phyloP scores from a whole-genome alignment of 495 filamentous ascomycete species.

The Penicillium diatomitis region DNA sequence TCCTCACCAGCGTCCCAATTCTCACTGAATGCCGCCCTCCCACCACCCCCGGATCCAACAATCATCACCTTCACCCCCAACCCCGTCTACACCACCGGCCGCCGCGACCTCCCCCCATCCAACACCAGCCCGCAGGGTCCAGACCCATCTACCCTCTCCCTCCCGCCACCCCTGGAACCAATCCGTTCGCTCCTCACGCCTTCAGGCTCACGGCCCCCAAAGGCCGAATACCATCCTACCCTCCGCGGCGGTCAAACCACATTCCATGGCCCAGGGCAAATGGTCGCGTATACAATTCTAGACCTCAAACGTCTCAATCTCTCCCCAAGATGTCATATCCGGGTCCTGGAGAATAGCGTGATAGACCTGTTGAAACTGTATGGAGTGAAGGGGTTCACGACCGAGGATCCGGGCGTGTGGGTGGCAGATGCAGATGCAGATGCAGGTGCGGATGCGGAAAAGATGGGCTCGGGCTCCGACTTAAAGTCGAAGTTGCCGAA shows the following conservation, averaged over 20 bases:
- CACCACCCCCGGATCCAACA: slow-evolving; percentile 52
- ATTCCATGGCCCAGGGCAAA: slow-evolving; percentile 90
- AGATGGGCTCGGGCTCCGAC: neutral
- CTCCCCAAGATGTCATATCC: slow-evolving; percentile 57
- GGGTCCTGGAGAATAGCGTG: slow-evolving; percentile 65
- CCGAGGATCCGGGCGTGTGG: slow-evolving; percentile 85
- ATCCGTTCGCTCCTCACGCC: slow-evolving; percentile 24
- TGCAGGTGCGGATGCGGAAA: neutral
- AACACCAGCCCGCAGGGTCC: slow-evolving; percentile 22
- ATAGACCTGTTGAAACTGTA: slow-evolving; percentile 49
- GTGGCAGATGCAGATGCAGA: slow-evolving; percentile 18
- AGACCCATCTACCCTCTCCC: slow-evolving; percentile 22
- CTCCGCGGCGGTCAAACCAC: slow-evolving; percentile 85
- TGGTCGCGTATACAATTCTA: slow-evolving; percentile 81
- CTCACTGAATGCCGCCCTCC: slow-evolving; percentile 14
- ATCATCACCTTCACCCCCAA: slow-evolving; percentile 76
- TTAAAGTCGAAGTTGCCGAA: slow-evolving; percentile 20
- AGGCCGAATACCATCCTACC: slow-evolving; percentile 57
- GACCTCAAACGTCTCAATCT: slow-evolving; percentile 54
- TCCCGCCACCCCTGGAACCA: slow-evolving; percentile 30
- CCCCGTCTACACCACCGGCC: slow-evolving; percentile 84
- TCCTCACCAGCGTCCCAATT: slow-evolving; percentile 17
- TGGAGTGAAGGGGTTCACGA: slow-evolving; percentile 51
- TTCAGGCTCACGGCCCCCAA: slow-evolving; percentile 26
- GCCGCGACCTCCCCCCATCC: slow-evolving; percentile 62